Evolutionary conservation across 2,329 filamentous ascomycete genomes (phyloP).

Genomic region (Aureobasidium leucospermi): DNA sequence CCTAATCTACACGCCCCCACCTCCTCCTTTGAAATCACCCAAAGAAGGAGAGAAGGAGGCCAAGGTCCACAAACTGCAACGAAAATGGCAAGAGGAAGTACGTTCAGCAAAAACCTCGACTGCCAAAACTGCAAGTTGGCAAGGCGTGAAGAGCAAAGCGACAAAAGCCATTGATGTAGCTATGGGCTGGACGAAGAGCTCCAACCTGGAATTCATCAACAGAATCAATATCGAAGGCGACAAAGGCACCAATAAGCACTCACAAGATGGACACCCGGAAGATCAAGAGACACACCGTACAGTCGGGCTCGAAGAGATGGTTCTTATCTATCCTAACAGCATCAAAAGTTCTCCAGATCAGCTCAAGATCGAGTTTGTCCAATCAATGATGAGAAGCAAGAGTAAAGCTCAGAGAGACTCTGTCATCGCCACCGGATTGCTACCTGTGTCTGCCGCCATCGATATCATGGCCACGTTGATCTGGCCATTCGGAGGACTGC

Average conservation of each 20-base stretch:
- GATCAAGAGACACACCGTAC: slow-evolving; percentile 28
- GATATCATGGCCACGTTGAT: slow-evolving; percentile 29
- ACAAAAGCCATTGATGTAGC: slow-evolving; percentile 35
- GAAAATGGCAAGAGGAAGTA: slow-evolving; percentile 41
- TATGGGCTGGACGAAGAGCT: slow-evolving; percentile 33
- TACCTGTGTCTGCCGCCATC: slow-evolving; percentile 31
- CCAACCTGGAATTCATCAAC: slow-evolving; percentile 39
- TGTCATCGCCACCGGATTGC: slow-evolving; percentile 35
- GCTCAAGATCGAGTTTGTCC: slow-evolving; percentile 35
- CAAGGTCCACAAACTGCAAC: slow-evolving; percentile 36
- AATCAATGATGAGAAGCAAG: slow-evolving; percentile 35
- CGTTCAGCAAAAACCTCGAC: slow-evolving; percentile 35
- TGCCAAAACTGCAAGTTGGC: slow-evolving; percentile 35
- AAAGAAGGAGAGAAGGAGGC: slow-evolving; percentile 36
- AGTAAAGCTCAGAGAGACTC: slow-evolving; percentile 36
- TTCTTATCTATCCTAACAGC: slow-evolving; percentile 34
- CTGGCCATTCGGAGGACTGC: slow-evolving; percentile 32
- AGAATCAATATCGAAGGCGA: slow-evolving; percentile 26
- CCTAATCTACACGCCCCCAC: slow-evolving; percentile 39
- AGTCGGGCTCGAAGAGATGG: slow-evolving; percentile 33
- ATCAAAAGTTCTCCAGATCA: slow-evolving; percentile 25
- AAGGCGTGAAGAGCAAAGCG: slow-evolving; percentile 35
- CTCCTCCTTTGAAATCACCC: slow-evolving; percentile 35
- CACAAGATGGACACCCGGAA: slow-evolving; percentile 28
- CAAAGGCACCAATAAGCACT: slow-evolving; percentile 20